These are phyloP conservation scores for Neofusicoccum umdonicola DNA, from an alignment of 2,329 filamentous ascomycete genomes.

Conservation along the genomic window DNA sequence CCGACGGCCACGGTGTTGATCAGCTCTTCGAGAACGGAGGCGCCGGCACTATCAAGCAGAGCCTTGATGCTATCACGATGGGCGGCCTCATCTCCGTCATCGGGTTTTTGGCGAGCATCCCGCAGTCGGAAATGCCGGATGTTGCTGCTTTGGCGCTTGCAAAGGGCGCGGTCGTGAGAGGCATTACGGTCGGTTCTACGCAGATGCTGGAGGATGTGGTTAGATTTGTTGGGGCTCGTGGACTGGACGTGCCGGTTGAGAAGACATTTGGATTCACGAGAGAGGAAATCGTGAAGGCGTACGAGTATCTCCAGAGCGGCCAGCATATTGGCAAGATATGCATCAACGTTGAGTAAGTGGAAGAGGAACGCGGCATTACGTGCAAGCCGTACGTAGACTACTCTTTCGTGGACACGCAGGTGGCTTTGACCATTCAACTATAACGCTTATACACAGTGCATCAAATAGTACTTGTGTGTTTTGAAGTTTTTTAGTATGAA, in stretches of 20 bases:
- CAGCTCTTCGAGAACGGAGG: constrained; percentile 43
- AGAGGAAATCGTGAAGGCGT: constrained; percentile 30
- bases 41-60: constrained; percentile 42
- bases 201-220: constrained; percentile 36
- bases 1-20: constrained; percentile 44
- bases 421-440: too few relatives aligned
- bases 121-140: constrained; percentile 32
- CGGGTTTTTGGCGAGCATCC: constrained; percentile 7
- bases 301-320: constrained; percentile 25
- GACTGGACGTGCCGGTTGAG: constrained; percentile 32
- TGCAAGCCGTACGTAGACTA: too few relatives aligned
- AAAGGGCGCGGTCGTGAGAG: constrained; percentile 36
- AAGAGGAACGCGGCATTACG: too few relatives aligned
- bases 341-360: background rate
- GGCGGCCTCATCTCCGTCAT: constrained; percentile 2
- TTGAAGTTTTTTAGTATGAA: too few relatives aligned
- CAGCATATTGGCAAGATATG: constrained; percentile 40
- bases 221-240: constrained; percentile 28
- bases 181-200: constrained; percentile 36
- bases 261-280: constrained; percentile 34
- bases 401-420: too few relatives aligned
- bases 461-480: too few relatives aligned
- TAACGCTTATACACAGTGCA: too few relatives aligned
- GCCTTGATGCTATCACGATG: constrained; percentile 23
- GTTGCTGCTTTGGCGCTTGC: constrained; percentile 28